Percentiles rank a stretch among this genome's conserved stretches.
Conservation (phyloP, 106 monocot genomes). For the Vanilla planifolia region DNA sequence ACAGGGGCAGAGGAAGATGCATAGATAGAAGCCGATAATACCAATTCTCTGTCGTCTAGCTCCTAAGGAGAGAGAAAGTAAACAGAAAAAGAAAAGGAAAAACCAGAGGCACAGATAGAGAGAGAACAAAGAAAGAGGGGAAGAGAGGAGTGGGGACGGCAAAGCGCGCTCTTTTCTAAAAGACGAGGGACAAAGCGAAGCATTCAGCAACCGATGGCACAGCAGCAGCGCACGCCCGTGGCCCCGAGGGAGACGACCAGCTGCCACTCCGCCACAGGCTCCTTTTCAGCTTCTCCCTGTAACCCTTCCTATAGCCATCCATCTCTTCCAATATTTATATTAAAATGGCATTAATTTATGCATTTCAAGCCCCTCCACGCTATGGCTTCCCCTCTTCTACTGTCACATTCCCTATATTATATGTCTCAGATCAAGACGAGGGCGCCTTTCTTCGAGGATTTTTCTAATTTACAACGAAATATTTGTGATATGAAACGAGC, state of each 20-base stretch:
- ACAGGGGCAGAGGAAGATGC: background rate
- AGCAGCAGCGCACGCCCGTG: constrained; percentile 4
- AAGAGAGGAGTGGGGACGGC: background rate
- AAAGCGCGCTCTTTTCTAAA: constrained; percentile 28
- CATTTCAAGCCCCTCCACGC: background rate
- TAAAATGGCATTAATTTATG: constrained; percentile 3
- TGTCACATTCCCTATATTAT: background rate
- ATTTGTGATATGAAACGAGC: background rate
- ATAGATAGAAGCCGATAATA: constrained; percentile 10
- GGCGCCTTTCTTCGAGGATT: background rate
- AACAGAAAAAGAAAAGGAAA: background rate
- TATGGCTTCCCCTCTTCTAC: background rate
- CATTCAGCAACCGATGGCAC: constrained; percentile 12
- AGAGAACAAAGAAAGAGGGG: background rate
- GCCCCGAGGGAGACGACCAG: background rate
- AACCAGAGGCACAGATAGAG: background rate
- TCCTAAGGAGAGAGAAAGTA: background rate
- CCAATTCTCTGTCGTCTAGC: constrained; percentile 15
- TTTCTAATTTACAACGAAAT: background rate
- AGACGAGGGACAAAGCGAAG: constrained; percentile 38
- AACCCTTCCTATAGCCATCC: background rate
- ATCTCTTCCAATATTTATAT: background rate
- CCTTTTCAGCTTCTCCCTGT: background rate
- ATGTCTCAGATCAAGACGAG: background rate
- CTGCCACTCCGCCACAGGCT: constrained; percentile 3